A percentile compares a stretch with the other conserved stretches of the same genome.
Evolutionary conservation across 805 yeast species (phyloP).

Genomic region (Pichia cabralensis): DNA sequence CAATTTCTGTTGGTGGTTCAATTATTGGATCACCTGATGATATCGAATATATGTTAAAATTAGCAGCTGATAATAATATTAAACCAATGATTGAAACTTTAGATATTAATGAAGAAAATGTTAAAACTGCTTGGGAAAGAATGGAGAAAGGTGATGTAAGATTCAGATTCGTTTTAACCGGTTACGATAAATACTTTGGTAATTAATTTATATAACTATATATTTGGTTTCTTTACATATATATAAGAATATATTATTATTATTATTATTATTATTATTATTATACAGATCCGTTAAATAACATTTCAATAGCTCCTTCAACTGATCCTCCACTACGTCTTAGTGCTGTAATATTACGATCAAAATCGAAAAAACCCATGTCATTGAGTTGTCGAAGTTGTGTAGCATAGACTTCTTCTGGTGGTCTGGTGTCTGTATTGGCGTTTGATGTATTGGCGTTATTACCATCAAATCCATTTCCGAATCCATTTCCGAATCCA

Average conservation of each 20-base stretch:
- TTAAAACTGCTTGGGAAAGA: conserved; percentile 36
- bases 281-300: conserved; percentile 52
- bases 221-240: too few relatives aligned
- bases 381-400: conserved; percentile 71
- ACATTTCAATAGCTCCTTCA: conserved; percentile 89
- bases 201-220: too few relatives aligned
- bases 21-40: conserved; percentile 37
- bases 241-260: not conserved
- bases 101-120: conserved; percentile 35
- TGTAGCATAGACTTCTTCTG: conserved; percentile 66
- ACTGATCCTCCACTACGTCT: conserved; percentile 96
- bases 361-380: conserved; percentile 87
- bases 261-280: not conserved
- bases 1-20: conserved; percentile 25
- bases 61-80: conserved; percentile 37
- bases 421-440: conserved; percentile 64
- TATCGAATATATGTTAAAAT: conserved; percentile 35
- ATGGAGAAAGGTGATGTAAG: conserved; percentile 40
- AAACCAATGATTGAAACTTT: conserved; percentile 45
- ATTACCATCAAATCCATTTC: too few relatives aligned
- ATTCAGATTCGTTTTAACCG: conserved; percentile 44
- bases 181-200: conserved; percentile 29
- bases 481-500: conserved; percentile 45
- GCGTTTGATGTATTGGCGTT: conserved; percentile 46
- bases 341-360: conserved; percentile 81